Base-by-base conservation (phyloP, 2,329 filamentous ascomycete species). In the Claviceps quebecensis region DNA sequence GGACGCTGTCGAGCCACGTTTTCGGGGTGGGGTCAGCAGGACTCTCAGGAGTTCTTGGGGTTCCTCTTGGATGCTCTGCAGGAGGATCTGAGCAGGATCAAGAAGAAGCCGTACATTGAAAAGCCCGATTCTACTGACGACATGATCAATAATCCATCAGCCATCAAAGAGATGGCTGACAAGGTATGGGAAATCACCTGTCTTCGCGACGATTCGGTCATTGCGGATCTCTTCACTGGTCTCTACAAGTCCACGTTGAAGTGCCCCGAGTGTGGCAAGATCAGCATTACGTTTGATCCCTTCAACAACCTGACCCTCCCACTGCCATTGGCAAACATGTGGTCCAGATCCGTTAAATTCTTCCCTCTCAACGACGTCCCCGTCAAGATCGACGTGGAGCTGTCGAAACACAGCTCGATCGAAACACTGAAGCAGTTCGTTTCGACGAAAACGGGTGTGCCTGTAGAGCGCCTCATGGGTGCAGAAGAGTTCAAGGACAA, bases 191-290 rank as follows among this genome's bases (percentile, higher is more conserved):
- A 87, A 55, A 95, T 95, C 54, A 95, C 95, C 57, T 87, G 88
- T 62, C 83, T 84, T 56, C 83, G 93, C 49, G 95, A 98, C 58
- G 89, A 97, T 63, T 97, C 93, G 0, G 85, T 97, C 41, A 87
- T 96, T 57, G 91, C 88, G 52, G 93, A 98, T 63, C 75, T 98
- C 11, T 98, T 98, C 66, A 94, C 88, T 22, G 93, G 93, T 56
- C 88, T 97, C 77, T 98, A 97, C 77, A 96, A 97, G 71, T 97
- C 94, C 45, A 97, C 91, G 0, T 78, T 98, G 56, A 84, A 93
- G 56, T 98, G 93, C 63, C 93, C 93, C 0, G 78, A 77, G 7
- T 98, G 93, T 65, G 78, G 84, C 59, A 98, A 97, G 70, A 86
- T 97, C 67, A 96, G 90, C 77, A 95, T 98, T 60, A 97, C 93